Evolutionary conservation across 768 basidiomycete species (phyloP).

Genomic region (Boletus rufocinnamomeus): DNA sequence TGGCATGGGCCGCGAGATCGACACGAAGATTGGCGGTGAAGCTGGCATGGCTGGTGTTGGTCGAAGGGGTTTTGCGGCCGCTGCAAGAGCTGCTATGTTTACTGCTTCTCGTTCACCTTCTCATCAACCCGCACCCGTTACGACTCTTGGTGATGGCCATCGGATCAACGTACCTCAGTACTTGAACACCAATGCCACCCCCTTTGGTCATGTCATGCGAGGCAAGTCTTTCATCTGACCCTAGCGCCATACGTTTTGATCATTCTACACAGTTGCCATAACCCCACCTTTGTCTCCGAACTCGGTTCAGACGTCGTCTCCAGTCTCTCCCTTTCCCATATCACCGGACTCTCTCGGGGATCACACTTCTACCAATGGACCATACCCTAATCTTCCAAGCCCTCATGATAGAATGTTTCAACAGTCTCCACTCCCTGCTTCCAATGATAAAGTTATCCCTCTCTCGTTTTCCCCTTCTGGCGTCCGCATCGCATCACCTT

Average conservation of each 20-base stretch:
- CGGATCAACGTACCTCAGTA: constrained; percentile 43
- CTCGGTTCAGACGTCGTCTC: constrained; percentile 35
- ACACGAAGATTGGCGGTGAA: constrained; percentile 73
- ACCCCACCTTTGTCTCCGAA: constrained; percentile 39
- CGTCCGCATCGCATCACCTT: constrained; percentile 32
- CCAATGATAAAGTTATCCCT: constrained; percentile 21
- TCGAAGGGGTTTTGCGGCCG: constrained; percentile 77
- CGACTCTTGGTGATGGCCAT: constrained; percentile 13
- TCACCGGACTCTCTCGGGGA: constrained; percentile 28
- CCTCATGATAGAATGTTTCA: constrained; percentile 18
- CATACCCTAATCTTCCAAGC: constrained; percentile 22
- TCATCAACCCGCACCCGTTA: constrained; percentile 4
- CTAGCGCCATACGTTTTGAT: constrained; percentile 8
- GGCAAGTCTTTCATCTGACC: constrained; percentile 24
- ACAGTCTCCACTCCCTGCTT: constrained; percentile 5
- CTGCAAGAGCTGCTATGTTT: constrained; percentile 63
- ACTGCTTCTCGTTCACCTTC: constrained; percentile 24
- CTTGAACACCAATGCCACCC: constrained; percentile 47
- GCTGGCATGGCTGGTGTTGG: constrained; percentile 94
- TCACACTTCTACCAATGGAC: constrained; percentile 16
- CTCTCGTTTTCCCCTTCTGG: constrained; percentile 24
- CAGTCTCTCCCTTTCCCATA: constrained; percentile 33
- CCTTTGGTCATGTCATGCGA: constrained; percentile 33
- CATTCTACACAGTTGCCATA: constrained; percentile 24
- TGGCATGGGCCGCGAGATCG: constrained; percentile 41